Base-by-base conservation (phyloP, 805 yeast genomes). In the Grigorovia yakushimaensis region DNA sequence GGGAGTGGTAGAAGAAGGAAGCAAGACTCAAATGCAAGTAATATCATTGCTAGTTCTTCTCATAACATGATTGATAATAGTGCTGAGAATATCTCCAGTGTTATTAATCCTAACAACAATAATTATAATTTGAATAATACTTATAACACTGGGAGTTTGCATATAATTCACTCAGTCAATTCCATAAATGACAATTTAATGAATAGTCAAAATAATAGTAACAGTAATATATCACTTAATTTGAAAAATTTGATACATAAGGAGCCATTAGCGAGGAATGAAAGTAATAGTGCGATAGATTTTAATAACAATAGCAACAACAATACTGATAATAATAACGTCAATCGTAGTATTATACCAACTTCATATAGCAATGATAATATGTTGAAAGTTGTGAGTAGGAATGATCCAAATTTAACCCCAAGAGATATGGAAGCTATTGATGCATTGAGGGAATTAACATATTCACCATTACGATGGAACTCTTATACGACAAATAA, bases 1-100 rank as follows among this genome's bases (percentile, higher is more conserved):
- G 67, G 67, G 10, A 59, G 64, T 47, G 66, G 67, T 15, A 51
- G 66, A 42, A 60, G 55, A 54, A 54, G 58, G 41, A 53, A 58
- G 39, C 47, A 43, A 5, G 42, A 41, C 22, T 21, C 30, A 4
- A 39, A 22, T 39, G 3, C 17, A 15, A 15, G 13, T 27, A 27
- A 27, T 7, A 27, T 27, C 10, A 24, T 24, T 24, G 27, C 27
- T 24, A 24, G n/a, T n/a, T n/a, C n/a, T n/a, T n/a, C n/a, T n/a
- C n/a, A n/a, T n/a, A n/a, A n/a, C n/a, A n/a, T n/a, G n/a, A 23
- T 23, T 23, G 27, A 23, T 6, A 23, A 23, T 23, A 23, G 6
- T 6, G 27, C 10, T 7, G 7, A 33, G 4, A 15, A 15, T 33
- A 33, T 13, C 2, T 7, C 15, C 15, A 33, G 6, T 11, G 17